Percentiles rank a stretch among this genome's conserved stretches.
These are phyloP conservation scores for Crinitomyces ghanaensis DNA, from an alignment of 805 yeast species.

Conservation along the genomic window DNA sequence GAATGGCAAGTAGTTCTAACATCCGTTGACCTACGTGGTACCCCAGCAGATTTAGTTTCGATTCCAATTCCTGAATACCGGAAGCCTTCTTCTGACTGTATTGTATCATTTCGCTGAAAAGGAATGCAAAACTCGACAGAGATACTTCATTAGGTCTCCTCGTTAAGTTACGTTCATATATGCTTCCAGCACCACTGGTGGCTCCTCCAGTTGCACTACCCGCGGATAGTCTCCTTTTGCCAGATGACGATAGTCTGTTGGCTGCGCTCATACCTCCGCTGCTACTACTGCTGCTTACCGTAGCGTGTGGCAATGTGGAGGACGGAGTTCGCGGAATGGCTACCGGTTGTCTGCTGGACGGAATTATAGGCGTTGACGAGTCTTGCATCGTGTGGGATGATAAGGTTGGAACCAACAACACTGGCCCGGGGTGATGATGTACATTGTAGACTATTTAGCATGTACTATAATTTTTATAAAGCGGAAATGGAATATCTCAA, in stretches of 20 bases:
- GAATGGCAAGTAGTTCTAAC: slow-evolving; percentile 53
- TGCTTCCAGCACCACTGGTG: too few species aligned
- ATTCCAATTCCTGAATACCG: slow-evolving; percentile 48
- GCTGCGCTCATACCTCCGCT: neutral
- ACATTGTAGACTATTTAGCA: too few species aligned
- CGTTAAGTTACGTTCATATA: slow-evolving; percentile 52
- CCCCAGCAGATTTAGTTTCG: slow-evolving; percentile 57
- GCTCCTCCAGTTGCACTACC: too few species aligned
- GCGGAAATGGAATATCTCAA: too few species aligned
- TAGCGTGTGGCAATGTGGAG: slow-evolving; percentile 20
- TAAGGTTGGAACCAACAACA: too few species aligned
- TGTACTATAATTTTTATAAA: too few species aligned
- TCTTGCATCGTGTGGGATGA: slow-evolving; percentile 11
- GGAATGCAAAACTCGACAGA: slow-evolving; percentile 51
- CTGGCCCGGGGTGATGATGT: too few species aligned
- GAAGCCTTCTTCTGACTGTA: slow-evolving; percentile 46
- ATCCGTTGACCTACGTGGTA: slow-evolving; percentile 65
- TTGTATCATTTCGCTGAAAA: slow-evolving; percentile 60
- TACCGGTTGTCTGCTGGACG: slow-evolving; percentile 21
- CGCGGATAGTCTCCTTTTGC: neutral
- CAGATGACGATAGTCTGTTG: slow-evolving; percentile 1
- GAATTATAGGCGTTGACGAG: slow-evolving; percentile 19
- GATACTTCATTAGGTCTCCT: slow-evolving; percentile 59
- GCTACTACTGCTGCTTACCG: slow-evolving; percentile 5
- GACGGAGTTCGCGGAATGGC: slow-evolving; percentile 31